Evolutionary conservation across 306 rosid species (phyloP), one percentile per base, ranked within the genome.

Genomic region (Fagus sylvatica): DNA sequence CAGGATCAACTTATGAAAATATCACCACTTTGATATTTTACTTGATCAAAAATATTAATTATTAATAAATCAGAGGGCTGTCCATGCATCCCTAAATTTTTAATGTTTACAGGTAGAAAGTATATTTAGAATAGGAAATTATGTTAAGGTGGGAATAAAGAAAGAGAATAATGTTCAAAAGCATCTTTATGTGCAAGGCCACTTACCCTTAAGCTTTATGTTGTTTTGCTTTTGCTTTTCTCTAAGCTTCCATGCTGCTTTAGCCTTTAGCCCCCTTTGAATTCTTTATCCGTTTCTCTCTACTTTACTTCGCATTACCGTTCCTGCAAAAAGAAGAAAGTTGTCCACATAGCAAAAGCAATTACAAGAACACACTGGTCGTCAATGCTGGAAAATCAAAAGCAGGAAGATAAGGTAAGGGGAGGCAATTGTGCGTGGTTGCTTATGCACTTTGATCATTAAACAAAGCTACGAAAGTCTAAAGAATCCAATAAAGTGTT

Each of bases 151-250:
- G 77, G 75, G 87, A 86, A 84, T 84, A 88, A 88, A 82, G 85
- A 76, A 69, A 32, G 79, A 76, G 86, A 86, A 86, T 81, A 86
- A 86, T 7, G 70, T 46, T 59, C 84, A 79, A 79, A 86, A 74
- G 89, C 89, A 81, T 86, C 86, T 85, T 86, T 85, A 39, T 67
- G 67, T 41, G 68, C 79, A 79, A 79, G 76, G 41, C 82, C 85
- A 76, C 86, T 78, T 76, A 67, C 82, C 62, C 73, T 56, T 80
- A 60, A 80, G 82, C 80, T 86, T 88, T 80, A 74, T 53, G 10
- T 46, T 22, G 28, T 43, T 39, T 60, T 78, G 82, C 85, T 83
- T 78, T 84, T 74, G 77, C 80, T 76, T 85, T 74, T 78, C 84
- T 73, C 71, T 79, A 48, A 57, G 77, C 80, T 80, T 68, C 64